Conservation (phyloP, 148 eudicot species). For the Nepenthes gracilis region DNA sequence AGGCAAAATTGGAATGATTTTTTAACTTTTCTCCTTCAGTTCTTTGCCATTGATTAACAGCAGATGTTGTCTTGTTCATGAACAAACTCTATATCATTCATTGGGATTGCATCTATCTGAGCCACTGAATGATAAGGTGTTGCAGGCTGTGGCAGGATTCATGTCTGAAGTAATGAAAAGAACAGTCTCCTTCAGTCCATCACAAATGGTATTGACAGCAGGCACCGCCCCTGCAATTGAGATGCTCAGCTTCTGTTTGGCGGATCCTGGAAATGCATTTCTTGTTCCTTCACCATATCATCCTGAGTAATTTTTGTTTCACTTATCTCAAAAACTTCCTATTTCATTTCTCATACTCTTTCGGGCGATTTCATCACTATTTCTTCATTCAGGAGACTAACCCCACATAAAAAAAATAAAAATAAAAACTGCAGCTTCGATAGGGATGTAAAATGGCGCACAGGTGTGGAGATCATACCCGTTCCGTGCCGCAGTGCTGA, state of each 20-base stretch:
- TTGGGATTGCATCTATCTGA: not conserved
- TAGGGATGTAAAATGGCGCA: conserved; percentile 82
- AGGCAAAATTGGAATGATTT: too few relatives aligned
- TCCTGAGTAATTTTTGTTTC: conserved; percentile 46
- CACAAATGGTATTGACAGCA: conserved; percentile 56
- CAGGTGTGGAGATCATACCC: conserved; percentile 80
- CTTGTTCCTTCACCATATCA: conserved; percentile 87
- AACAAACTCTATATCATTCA: too few relatives aligned
- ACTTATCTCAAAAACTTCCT: not conserved
- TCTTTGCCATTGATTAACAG: too few relatives aligned
- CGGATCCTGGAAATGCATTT: conserved; percentile 87
- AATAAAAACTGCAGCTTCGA: conserved; percentile 42
- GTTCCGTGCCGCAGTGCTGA: conserved; percentile 95
- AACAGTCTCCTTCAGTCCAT: conserved; percentile 46
- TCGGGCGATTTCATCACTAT: not conserved
- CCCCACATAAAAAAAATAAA: not conserved
- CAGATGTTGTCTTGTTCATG: too few relatives aligned
- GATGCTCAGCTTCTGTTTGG: conserved; percentile 75
- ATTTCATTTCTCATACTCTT: not conserved
- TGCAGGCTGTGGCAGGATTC: conserved; percentile 70
- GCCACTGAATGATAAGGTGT: not conserved
- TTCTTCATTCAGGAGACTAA: conserved; percentile 9
- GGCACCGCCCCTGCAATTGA: conserved; percentile 74
- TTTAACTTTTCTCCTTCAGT: too few relatives aligned
- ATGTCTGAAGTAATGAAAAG: conserved; percentile 56